These are phyloP conservation scores for Trichophyton verrucosum DNA, from an alignment of 2,329 filamentous ascomycete genomes.

Conservation along the genomic window DNA sequence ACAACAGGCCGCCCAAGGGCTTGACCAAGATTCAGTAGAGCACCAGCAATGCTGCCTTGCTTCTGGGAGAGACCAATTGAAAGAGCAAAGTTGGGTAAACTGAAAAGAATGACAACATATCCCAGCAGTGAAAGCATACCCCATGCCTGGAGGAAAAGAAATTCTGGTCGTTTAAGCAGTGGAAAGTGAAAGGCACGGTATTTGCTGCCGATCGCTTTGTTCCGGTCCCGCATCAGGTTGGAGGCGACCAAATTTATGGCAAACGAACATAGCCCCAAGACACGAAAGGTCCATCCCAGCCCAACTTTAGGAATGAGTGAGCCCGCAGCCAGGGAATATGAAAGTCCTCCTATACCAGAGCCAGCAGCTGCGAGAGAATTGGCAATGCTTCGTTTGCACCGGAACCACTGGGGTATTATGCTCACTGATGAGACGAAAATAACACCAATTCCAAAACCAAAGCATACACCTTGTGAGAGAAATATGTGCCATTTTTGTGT, in stretches of 20 bases:
- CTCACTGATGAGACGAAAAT: constrained; percentile 45
- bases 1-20: constrained; percentile 45
- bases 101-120: constrained; percentile 54
- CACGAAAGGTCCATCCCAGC: constrained; percentile 49
- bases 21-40: constrained; percentile 52
- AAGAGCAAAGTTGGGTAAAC: constrained; percentile 49
- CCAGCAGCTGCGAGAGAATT: constrained; percentile 49
- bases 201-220: constrained; percentile 42
- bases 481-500: constrained; percentile 48
- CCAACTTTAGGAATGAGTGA: constrained; percentile 46
- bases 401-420: constrained; percentile 52
- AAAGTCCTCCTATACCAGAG: constrained; percentile 46
- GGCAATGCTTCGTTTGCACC: constrained; percentile 44
- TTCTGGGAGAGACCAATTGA: constrained; percentile 45
- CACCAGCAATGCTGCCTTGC: constrained; percentile 51
- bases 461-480: constrained; percentile 48
- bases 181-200: constrained; percentile 42
- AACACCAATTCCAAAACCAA: constrained; percentile 52
- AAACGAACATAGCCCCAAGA: constrained; percentile 46
- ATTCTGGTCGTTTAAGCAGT: constrained; percentile 43
- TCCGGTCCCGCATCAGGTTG: constrained; percentile 46
- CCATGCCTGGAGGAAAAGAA: constrained; percentile 46
- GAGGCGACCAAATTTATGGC: constrained; percentile 41
- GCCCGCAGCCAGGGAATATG: constrained; percentile 47
- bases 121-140: constrained; percentile 52